A percentile compares a stretch with the other conserved stretches of the same genome.
These are phyloP conservation scores for Nemania diffusa DNA, from an alignment of 2,329 filamentous ascomycete genomes.

Conservation along the genomic window DNA sequence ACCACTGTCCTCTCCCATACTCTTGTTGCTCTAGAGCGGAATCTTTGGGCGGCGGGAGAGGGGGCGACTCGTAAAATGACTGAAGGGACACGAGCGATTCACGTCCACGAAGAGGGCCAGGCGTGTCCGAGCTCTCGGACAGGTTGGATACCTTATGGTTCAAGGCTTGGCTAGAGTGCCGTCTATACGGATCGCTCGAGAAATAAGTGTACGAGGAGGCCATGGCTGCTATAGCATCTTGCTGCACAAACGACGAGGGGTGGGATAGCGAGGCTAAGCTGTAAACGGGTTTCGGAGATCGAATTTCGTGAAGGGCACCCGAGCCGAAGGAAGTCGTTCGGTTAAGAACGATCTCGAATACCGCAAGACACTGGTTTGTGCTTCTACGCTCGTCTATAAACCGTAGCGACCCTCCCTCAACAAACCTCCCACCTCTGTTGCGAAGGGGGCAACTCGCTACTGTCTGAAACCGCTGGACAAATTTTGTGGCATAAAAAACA, in stretches of 20 bases:
- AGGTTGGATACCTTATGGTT: slow-evolving; percentile 48
- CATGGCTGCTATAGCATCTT: slow-evolving; percentile 42
- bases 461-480: not conserved
- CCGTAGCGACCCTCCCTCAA: not conserved
- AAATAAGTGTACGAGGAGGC: slow-evolving; percentile 42
- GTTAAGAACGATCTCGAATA: not conserved
- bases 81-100: slow-evolving; percentile 49
- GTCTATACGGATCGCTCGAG: slow-evolving; percentile 35
- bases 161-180: slow-evolving; percentile 37
- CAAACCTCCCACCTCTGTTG: slow-evolving; percentile 6
- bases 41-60: slow-evolving; percentile 24
- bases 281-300: not conserved
- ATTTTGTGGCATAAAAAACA: not conserved
- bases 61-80: slow-evolving; percentile 42
- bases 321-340: not conserved
- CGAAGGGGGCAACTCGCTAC: not conserved
- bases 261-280: not conserved
- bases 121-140: slow-evolving; percentile 43
- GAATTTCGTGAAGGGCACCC: not conserved
- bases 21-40: slow-evolving; percentile 31
- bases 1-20: slow-evolving; percentile 40
- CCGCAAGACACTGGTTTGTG: not conserved
- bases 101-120: slow-evolving; percentile 41
- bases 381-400: slow-evolving; percentile 4
- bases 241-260: slow-evolving; percentile 1